Conservation (phyloP, 2,329 filamentous ascomycete species). For the Thielaviopsis punctulata region DNA sequence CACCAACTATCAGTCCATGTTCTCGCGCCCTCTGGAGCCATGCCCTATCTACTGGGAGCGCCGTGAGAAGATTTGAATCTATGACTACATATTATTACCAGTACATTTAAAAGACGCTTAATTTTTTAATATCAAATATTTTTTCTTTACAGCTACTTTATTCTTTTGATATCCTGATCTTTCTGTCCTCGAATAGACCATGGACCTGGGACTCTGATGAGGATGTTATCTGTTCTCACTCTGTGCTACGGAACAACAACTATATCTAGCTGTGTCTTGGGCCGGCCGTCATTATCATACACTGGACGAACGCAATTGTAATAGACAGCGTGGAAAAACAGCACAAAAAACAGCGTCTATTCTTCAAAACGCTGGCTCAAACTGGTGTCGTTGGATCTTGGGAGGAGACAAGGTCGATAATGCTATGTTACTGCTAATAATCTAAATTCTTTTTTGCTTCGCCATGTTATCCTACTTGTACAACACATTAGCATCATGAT, state of each 20-base stretch:
- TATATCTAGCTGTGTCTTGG: too few relatives aligned
- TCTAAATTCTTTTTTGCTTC: too few relatives aligned
- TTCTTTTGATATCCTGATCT: background rate
- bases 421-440: too few relatives aligned
- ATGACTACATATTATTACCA: background rate
- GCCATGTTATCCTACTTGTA: too few relatives aligned
- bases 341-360: background rate
- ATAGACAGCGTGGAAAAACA: constrained; percentile 1
- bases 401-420: too few relatives aligned
- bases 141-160: background rate
- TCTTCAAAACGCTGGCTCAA: too few relatives aligned
- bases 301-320: too few relatives aligned
- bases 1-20: constrained; percentile 53
- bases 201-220: too few relatives aligned
- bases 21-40: constrained; percentile 55
- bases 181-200: too few relatives aligned
- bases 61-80: constrained; percentile 24
- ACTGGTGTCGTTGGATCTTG: background rate
- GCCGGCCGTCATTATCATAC: too few relatives aligned
- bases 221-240: background rate
- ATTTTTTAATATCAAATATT: background rate
- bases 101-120: background rate
- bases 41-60: constrained; percentile 62
- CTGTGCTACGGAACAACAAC: background rate
- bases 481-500: too few relatives aligned